Evolutionary conservation across 164 flowering plant genomes (phyloP).

Genomic region (Platanus orientalis): DNA sequence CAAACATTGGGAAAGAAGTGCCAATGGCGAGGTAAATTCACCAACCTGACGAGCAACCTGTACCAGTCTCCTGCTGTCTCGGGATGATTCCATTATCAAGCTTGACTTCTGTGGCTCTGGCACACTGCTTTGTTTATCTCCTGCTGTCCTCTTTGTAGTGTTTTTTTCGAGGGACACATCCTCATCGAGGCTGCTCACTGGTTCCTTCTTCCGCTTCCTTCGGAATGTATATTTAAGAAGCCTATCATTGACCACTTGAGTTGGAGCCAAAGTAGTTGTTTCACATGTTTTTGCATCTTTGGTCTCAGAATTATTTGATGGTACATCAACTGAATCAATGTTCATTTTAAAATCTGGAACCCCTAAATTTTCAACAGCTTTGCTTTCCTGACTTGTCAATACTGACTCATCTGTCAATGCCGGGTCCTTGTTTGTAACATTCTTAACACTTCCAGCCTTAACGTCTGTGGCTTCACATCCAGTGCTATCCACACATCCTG

Average conservation of each 20-base stretch:
- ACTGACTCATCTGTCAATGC: constrained; percentile 17
- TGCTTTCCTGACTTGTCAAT: constrained; percentile 29
- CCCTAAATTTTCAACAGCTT: constrained; percentile 21
- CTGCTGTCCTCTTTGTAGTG: constrained; percentile 21
- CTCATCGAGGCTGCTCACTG: constrained; percentile 21
- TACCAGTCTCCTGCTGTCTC: constrained; percentile 54
- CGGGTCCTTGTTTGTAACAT: constrained; percentile 13
- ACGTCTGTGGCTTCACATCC: constrained; percentile 11
- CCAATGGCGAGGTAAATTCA: constrained; percentile 12
- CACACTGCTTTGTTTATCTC: constrained; percentile 28
- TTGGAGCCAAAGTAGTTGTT: constrained; percentile 12
- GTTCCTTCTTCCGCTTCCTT: constrained; percentile 41
- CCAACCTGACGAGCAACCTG: constrained; percentile 95
- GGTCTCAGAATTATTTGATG: constrained; percentile 14
- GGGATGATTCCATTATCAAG: constrained; percentile 47
- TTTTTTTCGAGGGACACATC: constrained; percentile 22
- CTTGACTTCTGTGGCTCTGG: constrained; percentile 31
- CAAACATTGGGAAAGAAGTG: not conserved
- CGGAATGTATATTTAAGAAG: constrained; percentile 35
- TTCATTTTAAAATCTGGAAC: constrained; percentile 20
- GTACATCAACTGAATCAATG: constrained; percentile 16
- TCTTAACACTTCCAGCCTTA: constrained; percentile 14
- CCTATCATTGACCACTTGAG: constrained; percentile 14
- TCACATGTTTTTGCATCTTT: constrained; percentile 22
- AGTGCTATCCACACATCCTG: constrained; percentile 12